Base-by-base conservation (phyloP, 768 basidiomycete genomes). In the Serpula lacrymans region DNA sequence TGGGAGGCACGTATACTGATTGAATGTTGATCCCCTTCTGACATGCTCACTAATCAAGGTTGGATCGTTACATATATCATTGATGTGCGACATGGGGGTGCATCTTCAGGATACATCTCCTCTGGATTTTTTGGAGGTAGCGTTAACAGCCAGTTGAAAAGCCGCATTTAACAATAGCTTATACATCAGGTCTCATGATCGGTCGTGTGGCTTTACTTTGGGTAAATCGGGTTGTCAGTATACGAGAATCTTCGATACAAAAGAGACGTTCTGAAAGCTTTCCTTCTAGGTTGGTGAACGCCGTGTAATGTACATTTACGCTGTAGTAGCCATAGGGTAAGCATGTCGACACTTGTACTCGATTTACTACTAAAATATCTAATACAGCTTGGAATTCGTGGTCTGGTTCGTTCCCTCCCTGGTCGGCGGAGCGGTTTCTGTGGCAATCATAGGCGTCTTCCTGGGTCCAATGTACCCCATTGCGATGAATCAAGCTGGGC, bases 401-500 rank as follows among this genome's bases (percentile, higher is more conserved):
- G 64, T 88, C 27, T 89, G 86, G 85, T 68, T 82, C 21, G 74
- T 80, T 0, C 81, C 80, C 17, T 81, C 77, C 5, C 64, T 88
- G 12, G 64, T 85, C 7, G 82, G 75, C 3, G 71, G 77, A 48
- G 85, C 76, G 2, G 67, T 87, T 3, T 77, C 80, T 0, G 70
- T 86, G 17, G 72, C 82, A 2, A 48, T 86, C 33, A 62, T 86
- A 12, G 87, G 86, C 13, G 34, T 87, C 7, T 59, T 87, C 17
- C 66, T 89, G n/a, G 87, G 84, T 1, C 85, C 84, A 3, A 77
- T 88, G 65, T 88, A 82, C 53, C 84, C 83, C 2, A 75, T 85
- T 31, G 43, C 64, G 12, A 54, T 65, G 38, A 60, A 58, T 14
- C 62, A 71, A 29, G 54, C 65, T 2, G 54, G 50, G 10, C 64